Percentiles rank a stretch among this genome's conserved stretches.
Conservation (phyloP, 1,284 basidiomycete genomes). For the Sanghuangporus sanghuang region DNA sequence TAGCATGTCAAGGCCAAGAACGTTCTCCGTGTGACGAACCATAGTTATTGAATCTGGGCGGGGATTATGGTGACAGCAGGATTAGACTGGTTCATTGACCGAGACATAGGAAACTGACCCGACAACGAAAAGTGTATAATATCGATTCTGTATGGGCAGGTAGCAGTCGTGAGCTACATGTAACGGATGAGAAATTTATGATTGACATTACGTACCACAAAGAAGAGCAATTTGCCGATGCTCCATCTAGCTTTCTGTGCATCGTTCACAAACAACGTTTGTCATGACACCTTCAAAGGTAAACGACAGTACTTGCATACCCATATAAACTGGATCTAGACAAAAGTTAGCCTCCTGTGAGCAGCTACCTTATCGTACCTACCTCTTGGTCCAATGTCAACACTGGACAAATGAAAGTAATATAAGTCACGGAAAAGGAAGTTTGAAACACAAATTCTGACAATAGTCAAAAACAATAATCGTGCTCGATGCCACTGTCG, state of each 20-base stretch:
- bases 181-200: background rate
- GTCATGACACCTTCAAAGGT: background rate
- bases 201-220: constrained; percentile 34
- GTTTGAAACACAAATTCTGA: constrained; percentile 24
- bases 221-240: constrained; percentile 44
- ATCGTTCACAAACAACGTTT: background rate
- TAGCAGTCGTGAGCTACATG: background rate
- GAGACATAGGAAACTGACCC: constrained; percentile 33
- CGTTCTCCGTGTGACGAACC: constrained; percentile 25
- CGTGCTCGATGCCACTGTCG: constrained; percentile 40
- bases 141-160: constrained; percentile 41
- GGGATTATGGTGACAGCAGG: background rate
- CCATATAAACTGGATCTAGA: constrained; percentile 49
- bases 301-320: constrained; percentile 26
- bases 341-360: background rate
- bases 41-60: constrained; percentile 44
- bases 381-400: constrained; percentile 52
- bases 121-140: constrained; percentile 45
- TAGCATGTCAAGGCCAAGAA: too few species aligned
- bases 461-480: constrained; percentile 51
- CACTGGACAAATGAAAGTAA: constrained; percentile 28
- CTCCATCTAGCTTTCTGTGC: constrained; percentile 44
- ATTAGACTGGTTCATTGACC: background rate
- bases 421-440: background rate
- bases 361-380: constrained; percentile 15